Base-by-base conservation (phyloP, 1,284 basidiomycete genomes). In the Apiotrichum montevideense region DNA sequence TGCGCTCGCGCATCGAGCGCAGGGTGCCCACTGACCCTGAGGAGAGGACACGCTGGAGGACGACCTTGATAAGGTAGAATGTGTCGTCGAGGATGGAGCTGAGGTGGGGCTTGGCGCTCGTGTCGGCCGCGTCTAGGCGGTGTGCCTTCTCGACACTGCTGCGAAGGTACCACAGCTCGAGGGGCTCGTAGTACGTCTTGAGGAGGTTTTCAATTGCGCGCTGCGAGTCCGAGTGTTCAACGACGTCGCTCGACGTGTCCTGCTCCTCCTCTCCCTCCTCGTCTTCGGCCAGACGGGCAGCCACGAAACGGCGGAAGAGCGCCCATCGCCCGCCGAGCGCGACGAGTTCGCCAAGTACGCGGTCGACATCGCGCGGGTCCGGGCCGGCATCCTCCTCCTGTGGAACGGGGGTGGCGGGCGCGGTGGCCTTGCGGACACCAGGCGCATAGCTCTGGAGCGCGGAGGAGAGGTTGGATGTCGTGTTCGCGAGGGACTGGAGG, bases 151-250 rank as follows among this genome's bases (percentile, higher is more conserved):
- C 89, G 48, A 96, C 85, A 56, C 85, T 87, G 10, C 83, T 85
- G n/a, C 89, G 84, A 14, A 87, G 82, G 73, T 94, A 97, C 93
- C 93, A 98, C 3, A 86, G 78, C 73, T 98, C 95, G 57, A 98
- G 79, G 1, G 94, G 92, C 41, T 86, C 81, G 69, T 96, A 98
- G 68, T 88, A 92, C 14, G 81, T 82, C 7, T 75, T 76, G 35
- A 94, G 80, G 48, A 94, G 78, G 55, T 84, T 80, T 33, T 87
- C 83, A 55, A 97, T 86, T 6, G 85, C 77, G 40, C 65, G 66
- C 62, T 84, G 83, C 48, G 74, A 75, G 39, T 66, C 52, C 79
- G 73, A 88, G 8, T 79, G 56, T 40, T 67, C 68, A 1, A 74
- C 50, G 1, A 74, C 62, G 4, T 69, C 68, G 37, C 46, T 67